Conservation (phyloP, 2,329 filamentous ascomycete species). For the Akanthomyces dipterigenus region DNA sequence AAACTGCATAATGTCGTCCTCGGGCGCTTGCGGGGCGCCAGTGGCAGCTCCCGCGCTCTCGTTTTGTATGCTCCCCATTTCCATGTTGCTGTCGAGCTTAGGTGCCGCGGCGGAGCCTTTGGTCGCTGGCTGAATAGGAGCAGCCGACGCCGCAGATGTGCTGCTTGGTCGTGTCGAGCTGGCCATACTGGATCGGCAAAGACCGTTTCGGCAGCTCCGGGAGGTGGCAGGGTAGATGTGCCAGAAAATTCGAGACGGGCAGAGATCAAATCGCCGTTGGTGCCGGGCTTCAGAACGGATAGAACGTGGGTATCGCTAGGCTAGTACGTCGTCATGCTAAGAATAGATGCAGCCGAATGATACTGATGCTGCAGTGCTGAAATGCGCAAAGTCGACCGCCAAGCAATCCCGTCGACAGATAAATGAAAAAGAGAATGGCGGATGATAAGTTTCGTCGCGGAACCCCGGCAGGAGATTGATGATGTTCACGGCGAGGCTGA, state of each 20-base stretch:
- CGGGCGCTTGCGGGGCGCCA: constrained; percentile 23
- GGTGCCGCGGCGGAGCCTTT: constrained; percentile 48
- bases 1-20: constrained; percentile 92
- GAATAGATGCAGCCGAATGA: background rate
- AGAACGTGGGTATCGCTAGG: background rate
- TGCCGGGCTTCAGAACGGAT: background rate
- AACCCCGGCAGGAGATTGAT: constrained; percentile 1
- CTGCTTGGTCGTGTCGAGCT: constrained; percentile 30
- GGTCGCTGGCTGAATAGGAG: constrained; percentile 47
- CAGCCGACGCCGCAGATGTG: constrained; percentile 31
- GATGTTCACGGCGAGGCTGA: constrained; percentile 5
- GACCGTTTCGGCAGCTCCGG: background rate
- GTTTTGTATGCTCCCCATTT: constrained; percentile 44
- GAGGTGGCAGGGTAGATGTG: background rate
- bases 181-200: constrained; percentile 29
- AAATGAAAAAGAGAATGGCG: background rate
- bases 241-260: background rate
- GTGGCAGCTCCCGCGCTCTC: constrained; percentile 27
- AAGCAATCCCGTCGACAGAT: background rate
- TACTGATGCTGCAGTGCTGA: background rate
- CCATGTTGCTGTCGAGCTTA: constrained; percentile 51
- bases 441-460: background rate
- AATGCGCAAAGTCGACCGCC: too few species aligned
- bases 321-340: background rate
- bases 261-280: background rate